Base-by-base conservation (phyloP, 495 filamentous ascomycete genomes). In the Penicillium canariense region DNA sequence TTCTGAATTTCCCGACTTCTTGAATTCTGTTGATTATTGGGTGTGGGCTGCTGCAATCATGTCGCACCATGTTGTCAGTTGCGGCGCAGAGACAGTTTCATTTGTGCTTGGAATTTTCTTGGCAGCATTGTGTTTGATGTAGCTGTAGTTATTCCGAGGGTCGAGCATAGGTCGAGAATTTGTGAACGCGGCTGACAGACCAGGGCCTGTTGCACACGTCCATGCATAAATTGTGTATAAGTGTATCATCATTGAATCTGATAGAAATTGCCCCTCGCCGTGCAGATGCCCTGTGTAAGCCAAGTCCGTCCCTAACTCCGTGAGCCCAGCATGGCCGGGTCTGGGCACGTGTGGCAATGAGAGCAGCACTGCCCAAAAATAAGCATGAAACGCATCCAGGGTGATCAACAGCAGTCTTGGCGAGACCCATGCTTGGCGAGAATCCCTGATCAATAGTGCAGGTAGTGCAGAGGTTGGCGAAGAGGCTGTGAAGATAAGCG, bases 401-500 rank as follows among this genome's bases (percentile, higher is more conserved):
- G 28, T 32, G 58, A 58, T 63, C 58, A 54, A 55, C 57, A 48
- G 14, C 28, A 26, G 46, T 17, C 35, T 49, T 45, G 42, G 50
- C 26, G 23, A 22, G 42, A 25, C 25, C 23, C 2, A 11, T 14
- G 43, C 61, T 61, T 64, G 61, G 61, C 61, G 18, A n/a, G 15
- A 12, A 48, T 28, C 30, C 28, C 38, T 11, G 22, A 12, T 42
- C 58, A 61, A 61, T 61, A 64, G 58, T 58, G 40, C 28, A 38
- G 45, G 22, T 42, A 42, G 38, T 22, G 38, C 38, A 11, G 38
- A 11, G 14, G 18, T 38, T 45, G 59, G 45, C 38, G 47, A 7
- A 12, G 62, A 50, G 59, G 62, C 62, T 62, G 62, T 62, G 62
- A 56, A 56, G 59, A 55, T 53, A 53, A 58, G 50, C 18, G 27